Conservation (phyloP, 2,329 filamentous ascomycete species). For the Sordariomycetes sp. region DNA sequence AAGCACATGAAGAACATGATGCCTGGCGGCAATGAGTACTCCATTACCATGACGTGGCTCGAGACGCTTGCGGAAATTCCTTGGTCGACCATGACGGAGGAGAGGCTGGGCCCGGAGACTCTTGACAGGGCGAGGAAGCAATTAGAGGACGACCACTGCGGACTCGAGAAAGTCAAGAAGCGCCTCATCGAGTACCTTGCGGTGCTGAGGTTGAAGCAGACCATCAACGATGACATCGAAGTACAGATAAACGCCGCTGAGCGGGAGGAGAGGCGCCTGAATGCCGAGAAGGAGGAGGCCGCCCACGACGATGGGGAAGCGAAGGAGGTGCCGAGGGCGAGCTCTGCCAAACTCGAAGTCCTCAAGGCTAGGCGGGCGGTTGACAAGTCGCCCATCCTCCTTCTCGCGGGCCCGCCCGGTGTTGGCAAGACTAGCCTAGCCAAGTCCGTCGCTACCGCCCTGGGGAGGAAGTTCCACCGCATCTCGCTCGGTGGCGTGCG, state of each 20-base stretch:
- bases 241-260: conserved; percentile 62
- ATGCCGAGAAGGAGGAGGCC: conserved; percentile 28
- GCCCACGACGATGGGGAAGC: conserved; percentile 23
- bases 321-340: conserved; percentile 12
- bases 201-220: conserved; percentile 90
- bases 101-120: conserved; percentile 74
- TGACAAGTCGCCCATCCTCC: conserved; percentile 91
- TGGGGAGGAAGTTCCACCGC: conserved; percentile 91
- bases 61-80: conserved; percentile 92
- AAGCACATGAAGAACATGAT: conserved; percentile 90
- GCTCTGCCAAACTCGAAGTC: conserved; percentile 55
- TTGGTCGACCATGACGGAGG: conserved; percentile 76
- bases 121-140: conserved; percentile 73
- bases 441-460: conserved; percentile 80
- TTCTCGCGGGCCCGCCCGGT: conserved; percentile 86
- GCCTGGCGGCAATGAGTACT: conserved; percentile 90
- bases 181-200: conserved; percentile 89
- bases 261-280: conserved; percentile 30
- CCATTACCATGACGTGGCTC: conserved; percentile 84
- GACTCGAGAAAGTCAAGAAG: conserved; percentile 95
- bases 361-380: conserved; percentile 75
- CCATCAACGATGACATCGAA: conserved; percentile 74
- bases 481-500: conserved; percentile 93
- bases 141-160: conserved; percentile 92
- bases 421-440: conserved; percentile 95